A percentile compares a stretch with the other conserved stretches of the same genome.
phyloP scores from a whole-genome alignment of 805 yeast genomes.

The Lipomyces sp. region DNA sequence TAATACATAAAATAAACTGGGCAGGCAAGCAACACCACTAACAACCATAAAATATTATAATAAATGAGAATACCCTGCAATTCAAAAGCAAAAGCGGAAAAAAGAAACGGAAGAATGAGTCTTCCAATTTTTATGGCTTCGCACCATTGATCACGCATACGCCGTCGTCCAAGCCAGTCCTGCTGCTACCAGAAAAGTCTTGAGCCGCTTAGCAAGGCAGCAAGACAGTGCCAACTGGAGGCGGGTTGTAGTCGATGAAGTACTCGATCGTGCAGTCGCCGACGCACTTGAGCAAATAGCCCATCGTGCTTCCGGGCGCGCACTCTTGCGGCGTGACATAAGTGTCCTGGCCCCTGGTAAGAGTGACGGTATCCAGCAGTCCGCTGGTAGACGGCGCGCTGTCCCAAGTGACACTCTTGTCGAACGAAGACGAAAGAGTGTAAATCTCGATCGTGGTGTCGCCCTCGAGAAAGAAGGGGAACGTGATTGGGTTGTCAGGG shows the following conservation, averaged over 20 bases:
- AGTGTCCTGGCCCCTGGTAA: constrained; percentile 20
- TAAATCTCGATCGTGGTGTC: constrained; percentile 24
- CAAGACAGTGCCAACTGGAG: constrained; percentile 29
- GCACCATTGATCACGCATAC: too few relatives aligned
- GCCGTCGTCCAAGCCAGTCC: too few relatives aligned
- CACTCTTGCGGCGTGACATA: constrained; percentile 14
- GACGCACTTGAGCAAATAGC: constrained; percentile 24
- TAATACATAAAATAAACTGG: too few relatives aligned
- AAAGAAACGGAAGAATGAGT: too few relatives aligned
- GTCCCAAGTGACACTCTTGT: constrained; percentile 27
- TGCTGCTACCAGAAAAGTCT: too few relatives aligned
- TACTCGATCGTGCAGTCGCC: constrained; percentile 26
- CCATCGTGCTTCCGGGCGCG: constrained; percentile 17
- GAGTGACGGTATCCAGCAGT: constrained; percentile 22
- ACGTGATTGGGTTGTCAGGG: constrained; percentile 25
- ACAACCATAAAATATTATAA: too few relatives aligned
- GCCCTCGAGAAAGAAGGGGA: constrained; percentile 27
- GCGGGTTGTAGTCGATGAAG: constrained; percentile 29
- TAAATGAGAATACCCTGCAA: too few relatives aligned
- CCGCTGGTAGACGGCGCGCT: constrained; percentile 23
- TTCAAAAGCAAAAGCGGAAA: too few relatives aligned
- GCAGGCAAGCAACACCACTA: too few relatives aligned
- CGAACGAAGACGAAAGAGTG: constrained; percentile 10
- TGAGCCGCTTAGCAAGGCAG: constrained; percentile 15
- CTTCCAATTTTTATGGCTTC: too few relatives aligned